A percentile compares a stretch with the other conserved stretches of the same genome.
Evolutionary conservation across 257 asterid genomes (phyloP).

Genomic region (Vinca minor): DNA sequence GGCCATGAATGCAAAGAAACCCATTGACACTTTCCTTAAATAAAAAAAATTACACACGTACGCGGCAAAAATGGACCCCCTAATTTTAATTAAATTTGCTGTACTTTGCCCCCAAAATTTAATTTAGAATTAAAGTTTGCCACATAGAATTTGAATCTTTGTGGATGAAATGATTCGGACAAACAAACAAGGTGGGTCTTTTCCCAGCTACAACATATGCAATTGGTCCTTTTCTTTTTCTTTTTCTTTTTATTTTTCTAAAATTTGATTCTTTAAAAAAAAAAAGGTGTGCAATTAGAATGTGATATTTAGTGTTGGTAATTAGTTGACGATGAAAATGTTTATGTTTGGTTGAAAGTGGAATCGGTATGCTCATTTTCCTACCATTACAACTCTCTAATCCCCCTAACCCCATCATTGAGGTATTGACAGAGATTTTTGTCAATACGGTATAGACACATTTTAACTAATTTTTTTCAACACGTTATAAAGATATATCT

Average conservation of each 20-base stretch:
- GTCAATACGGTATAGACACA: too few relatives aligned
- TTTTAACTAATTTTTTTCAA: too few relatives aligned
- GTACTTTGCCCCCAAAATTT: background rate
- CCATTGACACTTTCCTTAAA: conserved; percentile 7
- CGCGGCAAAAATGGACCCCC: conserved; percentile 18
- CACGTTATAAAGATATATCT: too few relatives aligned
- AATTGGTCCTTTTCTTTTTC: background rate
- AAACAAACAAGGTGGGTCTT: conserved; percentile 25
- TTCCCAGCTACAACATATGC: background rate
- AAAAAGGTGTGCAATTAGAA: background rate
- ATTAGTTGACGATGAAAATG: background rate
- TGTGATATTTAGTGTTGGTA: background rate
- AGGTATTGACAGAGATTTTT: too few relatives aligned
- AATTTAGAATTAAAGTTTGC: too few relatives aligned
- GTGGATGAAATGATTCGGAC: conserved; percentile 21
- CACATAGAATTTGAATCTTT: conserved; percentile 2
- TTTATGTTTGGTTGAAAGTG: background rate
- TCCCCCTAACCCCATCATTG: too few relatives aligned
- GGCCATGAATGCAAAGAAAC: conserved; percentile 5
- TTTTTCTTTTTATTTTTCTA: too few relatives aligned
- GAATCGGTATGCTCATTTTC: too few relatives aligned
- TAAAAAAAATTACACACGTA: conserved; percentile 18
- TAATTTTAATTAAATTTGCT: conserved; percentile 6
- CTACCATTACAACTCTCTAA: too few relatives aligned
- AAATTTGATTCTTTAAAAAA: conserved; percentile 1